These are phyloP conservation scores for Myxozyma neglecta DNA, from an alignment of 805 yeast genomes.

Conservation along the genomic window DNA sequence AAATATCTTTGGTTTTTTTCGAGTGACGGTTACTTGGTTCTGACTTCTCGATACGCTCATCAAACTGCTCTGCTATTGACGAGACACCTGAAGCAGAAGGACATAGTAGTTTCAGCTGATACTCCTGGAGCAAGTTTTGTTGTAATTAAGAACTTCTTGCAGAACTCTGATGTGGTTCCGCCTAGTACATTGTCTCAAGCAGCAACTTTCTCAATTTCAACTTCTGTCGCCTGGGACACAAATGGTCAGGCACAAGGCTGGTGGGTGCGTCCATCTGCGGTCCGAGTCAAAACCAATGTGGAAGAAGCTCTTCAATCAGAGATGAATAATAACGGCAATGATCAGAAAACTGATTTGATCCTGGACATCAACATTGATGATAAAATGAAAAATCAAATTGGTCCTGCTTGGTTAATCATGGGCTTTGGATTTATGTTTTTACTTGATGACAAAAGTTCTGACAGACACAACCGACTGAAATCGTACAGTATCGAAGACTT, in stretches of 20 bases:
- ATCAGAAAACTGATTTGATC: conserved; percentile 43
- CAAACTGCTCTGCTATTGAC: conserved; percentile 81
- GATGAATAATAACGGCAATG: neutral
- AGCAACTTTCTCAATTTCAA: conserved; percentile 75
- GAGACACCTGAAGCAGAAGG: conserved; percentile 72
- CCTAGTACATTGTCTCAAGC: conserved; percentile 90
- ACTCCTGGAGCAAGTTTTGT: conserved; percentile 72
- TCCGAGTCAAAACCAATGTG: conserved; percentile 19
- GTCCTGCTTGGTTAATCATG: conserved; percentile 68
- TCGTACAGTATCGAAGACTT: neutral
- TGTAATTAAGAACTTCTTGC: conserved; percentile 75
- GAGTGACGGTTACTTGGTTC: conserved; percentile 79
- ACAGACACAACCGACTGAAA: conserved; percentile 38
- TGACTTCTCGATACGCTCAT: conserved; percentile 79
- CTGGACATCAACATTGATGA: conserved; percentile 42
- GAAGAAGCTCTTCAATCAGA: conserved; percentile 12
- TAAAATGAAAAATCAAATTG: conserved; percentile 12
- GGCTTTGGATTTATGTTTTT: conserved; percentile 84
- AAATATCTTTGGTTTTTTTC: conserved; percentile 94
- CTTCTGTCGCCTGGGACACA: conserved; percentile 87
- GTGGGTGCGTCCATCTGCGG: conserved; percentile 23
- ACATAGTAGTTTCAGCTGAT: conserved; percentile 72
- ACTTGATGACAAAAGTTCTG: conserved; percentile 54
- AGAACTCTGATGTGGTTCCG: conserved; percentile 60
- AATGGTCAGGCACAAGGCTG: conserved; percentile 81